Base-by-base conservation (phyloP, 2,329 filamentous ascomycete species). In the Sclerotinia trifoliorum region DNA sequence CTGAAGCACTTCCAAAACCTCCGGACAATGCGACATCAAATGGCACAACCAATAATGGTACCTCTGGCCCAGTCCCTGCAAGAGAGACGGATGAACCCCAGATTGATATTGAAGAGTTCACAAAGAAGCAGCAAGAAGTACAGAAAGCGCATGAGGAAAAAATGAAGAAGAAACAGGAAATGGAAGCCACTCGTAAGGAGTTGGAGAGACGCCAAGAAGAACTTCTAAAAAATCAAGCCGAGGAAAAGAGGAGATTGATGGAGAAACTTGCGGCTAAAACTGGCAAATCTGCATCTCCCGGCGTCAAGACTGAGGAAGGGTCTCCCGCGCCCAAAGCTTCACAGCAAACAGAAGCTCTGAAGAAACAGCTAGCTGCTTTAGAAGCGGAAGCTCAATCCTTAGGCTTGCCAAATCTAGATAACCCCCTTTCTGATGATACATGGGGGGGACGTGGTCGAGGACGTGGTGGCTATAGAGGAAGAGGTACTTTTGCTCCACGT, bases 341-440 rank as follows among this genome's bases (percentile, higher is more conserved):
- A 71, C 74, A 83, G 5, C 83, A 88, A 73, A 89, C 89, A 1
- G 86, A 88, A 62, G 83, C 84, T 55, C 81, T 94, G n/a, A 87
- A 88, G 56, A 88, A 88, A 3, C 89, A 92, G 75, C 81, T 94
- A 19, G 89, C 89, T 1, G 86, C 85, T n/a, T 80, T 94, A 8
- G 88, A 93, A 76, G 88, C 87, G 29, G 91, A 93, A 78, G 91
- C 91, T 19, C 85, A 85, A 74, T 84, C 85, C 11, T 81, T 93
- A 46, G 90, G 90, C 10, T 83, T 68, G n/a, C 65, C 65, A 35
- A 35, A 35, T 46, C 66, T 93, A 44, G 87, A 92, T 74, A 80
- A 81, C 6, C 77, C 78, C 2, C 80, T 82, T 2, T 83, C 86
- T 4, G 81, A 81, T 24, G 77, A 78, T 11, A 73, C 77, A 24